phyloP scores from a whole-genome alignment of 23 red algal species.

The Gracilaria domingensis region DNA sequence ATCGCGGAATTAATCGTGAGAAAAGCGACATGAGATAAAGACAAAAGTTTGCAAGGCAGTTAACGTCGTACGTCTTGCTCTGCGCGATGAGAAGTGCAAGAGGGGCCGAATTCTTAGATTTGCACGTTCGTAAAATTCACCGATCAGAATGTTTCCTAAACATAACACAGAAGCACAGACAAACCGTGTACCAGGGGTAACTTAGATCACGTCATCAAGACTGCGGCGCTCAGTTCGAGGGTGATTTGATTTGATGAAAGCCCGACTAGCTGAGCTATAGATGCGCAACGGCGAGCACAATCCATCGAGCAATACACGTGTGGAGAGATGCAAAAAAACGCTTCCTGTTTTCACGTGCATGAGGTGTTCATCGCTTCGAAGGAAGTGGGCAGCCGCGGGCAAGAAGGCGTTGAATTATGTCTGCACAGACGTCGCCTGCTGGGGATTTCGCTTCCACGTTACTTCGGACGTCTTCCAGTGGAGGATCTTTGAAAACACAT shows the following conservation, averaged over 20 bases:
- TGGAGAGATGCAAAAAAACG: not conserved
- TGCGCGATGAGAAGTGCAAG: not conserved
- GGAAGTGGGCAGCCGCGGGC: slow-evolving; percentile 21
- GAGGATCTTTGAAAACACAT: not conserved
- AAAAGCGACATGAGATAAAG: not conserved
- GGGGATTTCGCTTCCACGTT: not conserved
- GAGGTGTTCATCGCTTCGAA: not conserved
- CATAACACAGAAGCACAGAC: not conserved
- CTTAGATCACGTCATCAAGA: not conserved
- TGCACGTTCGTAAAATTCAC: not conserved
- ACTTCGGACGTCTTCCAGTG: not conserved
- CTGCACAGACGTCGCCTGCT: slow-evolving; percentile 1
- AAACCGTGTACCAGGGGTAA: too few species aligned
- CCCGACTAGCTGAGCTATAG: not conserved
- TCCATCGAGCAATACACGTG: slow-evolving; percentile 10
- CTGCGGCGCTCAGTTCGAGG: not conserved
- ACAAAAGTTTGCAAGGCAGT: not conserved
- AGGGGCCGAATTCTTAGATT: not conserved
- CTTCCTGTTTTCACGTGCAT: not conserved
- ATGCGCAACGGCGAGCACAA: not conserved
- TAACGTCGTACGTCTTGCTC: not conserved
- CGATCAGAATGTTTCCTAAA: not conserved
- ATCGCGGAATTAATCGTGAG: not conserved
- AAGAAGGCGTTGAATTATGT: slow-evolving; percentile 23
- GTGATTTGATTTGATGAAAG: too few species aligned